Evolutionary conservation across 2,329 filamentous ascomycete species (phyloP).

Genomic region (Biscogniauxia sp.): DNA sequence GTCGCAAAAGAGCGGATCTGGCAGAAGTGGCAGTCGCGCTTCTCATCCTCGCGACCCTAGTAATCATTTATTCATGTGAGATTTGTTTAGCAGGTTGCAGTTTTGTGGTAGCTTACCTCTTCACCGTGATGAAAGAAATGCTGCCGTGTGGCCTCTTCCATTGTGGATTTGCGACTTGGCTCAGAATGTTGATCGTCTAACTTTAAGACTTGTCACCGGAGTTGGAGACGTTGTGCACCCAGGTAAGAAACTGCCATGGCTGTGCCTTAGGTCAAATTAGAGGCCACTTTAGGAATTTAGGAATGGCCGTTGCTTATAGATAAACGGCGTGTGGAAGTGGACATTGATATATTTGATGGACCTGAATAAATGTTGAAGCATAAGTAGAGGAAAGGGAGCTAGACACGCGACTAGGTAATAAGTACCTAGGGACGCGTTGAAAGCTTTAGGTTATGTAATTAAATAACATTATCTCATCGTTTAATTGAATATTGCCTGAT

Average conservation of each 20-base stretch:
- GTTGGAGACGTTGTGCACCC: slow-evolving; percentile 3
- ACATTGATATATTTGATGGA: no score
- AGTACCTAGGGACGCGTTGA: no score
- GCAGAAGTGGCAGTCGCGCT: slow-evolving; percentile 56
- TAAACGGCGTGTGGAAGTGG: no score
- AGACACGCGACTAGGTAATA: no score
- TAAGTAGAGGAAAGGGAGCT: no score
- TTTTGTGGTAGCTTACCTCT: slow-evolving; percentile 29
- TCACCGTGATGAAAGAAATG: slow-evolving; percentile 53
- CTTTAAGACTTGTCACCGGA: slow-evolving; percentile 4
- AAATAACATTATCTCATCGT: no score
- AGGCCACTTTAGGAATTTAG: no score
- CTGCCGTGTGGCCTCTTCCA: slow-evolving; percentile 44
- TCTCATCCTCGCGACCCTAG: slow-evolving; percentile 39
- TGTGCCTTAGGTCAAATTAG: neutral
- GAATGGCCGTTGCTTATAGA: no score
- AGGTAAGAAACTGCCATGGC: slow-evolving; percentile 9
- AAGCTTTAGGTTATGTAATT: no score
- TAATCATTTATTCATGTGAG: slow-evolving; percentile 4
- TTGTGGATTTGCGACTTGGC: slow-evolving; percentile 22
- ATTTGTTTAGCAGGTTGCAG: neutral
- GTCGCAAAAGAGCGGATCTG: slow-evolving; percentile 56
- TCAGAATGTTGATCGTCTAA: neutral
- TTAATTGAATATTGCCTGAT: no score
- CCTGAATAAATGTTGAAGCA: no score